phyloP scores from a whole-genome alignment of 1,139 yeast genomes.

The Wickerhamomyces sp. region DNA sequence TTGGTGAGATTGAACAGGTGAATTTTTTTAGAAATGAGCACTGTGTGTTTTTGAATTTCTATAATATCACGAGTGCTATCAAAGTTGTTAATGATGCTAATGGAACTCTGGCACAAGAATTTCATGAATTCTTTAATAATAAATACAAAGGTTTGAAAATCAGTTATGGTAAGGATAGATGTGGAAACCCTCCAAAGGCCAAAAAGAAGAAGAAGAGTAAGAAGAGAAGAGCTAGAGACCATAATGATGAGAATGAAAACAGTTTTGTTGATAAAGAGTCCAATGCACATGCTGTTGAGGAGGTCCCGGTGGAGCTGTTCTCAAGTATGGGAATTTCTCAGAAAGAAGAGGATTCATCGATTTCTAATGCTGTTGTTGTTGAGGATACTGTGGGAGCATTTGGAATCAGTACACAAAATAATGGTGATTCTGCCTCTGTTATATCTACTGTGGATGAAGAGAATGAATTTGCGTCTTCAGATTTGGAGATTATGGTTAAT shows the following conservation, averaged over 20 bases:
- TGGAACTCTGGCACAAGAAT: conserved; percentile 28
- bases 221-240: conserved; percentile 6
- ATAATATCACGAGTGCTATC: conserved; percentile 71
- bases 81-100: conserved; percentile 69
- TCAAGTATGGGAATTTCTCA: conserved; percentile 21
- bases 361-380: conserved; percentile 1
- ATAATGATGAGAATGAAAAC: not conserved
- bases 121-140: conserved; percentile 35
- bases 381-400: conserved; percentile 5
- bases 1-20: conserved; percentile 80
- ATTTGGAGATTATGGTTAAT: not conserved
- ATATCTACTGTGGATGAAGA: not conserved
- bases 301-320: conserved; percentile 16
- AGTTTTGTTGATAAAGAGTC: not conserved
- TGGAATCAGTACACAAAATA: conserved; percentile 4
- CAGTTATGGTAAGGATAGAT: conserved; percentile 75
- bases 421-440: not conserved
- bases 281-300: conserved; percentile 5
- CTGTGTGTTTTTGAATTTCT: conserved; percentile 77
- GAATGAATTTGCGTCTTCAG: not conserved
- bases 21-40: conserved; percentile 69
- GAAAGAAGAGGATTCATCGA: conserved; percentile 3
- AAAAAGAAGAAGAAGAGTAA: conserved; percentile 25
- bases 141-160: conserved; percentile 58
- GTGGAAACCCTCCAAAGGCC: conserved; percentile 68